Evolutionary conservation across 345 rosid species (phyloP).

Genomic region (Lumnitzera littorea): DNA sequence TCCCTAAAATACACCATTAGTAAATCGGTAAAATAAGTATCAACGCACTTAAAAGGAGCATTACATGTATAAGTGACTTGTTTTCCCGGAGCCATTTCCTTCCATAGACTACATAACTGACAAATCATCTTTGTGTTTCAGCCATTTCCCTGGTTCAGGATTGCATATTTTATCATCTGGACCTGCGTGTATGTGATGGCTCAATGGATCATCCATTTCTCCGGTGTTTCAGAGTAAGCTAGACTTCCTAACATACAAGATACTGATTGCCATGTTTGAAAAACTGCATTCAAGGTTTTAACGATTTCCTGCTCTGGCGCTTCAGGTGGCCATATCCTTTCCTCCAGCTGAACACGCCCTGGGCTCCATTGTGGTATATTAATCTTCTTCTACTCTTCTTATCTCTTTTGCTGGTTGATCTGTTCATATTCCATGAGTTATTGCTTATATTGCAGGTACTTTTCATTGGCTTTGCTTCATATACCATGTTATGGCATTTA

Average conservation of each 20-base stretch:
- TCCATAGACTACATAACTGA: neutral
- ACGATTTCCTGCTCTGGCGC: neutral
- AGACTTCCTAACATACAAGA: neutral
- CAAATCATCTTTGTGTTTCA: conserved; percentile 14
- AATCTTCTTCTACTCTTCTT: neutral
- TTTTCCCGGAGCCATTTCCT: neutral
- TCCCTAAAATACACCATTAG: too few species aligned
- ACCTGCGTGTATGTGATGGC: conserved; percentile 65
- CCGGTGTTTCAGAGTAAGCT: conserved; percentile 68
- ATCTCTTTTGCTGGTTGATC: neutral
- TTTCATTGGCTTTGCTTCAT: conserved; percentile 44
- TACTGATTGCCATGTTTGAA: neutral
- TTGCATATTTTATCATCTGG: conserved; percentile 75
- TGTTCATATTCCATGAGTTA: neutral
- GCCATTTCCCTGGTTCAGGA: conserved; percentile 81
- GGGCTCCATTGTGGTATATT: conserved; percentile 72
- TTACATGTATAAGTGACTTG: neutral
- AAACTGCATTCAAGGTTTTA: neutral
- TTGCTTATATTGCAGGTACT: conserved; percentile 40
- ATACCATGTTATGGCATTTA: conserved; percentile 72
- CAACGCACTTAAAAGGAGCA: neutral
- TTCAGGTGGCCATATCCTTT: conserved; percentile 95
- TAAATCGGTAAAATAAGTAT: too few species aligned
- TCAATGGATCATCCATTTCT: conserved; percentile 84
- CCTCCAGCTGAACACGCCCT: conserved; percentile 51